Evolutionary conservation across 176 grass and related monocot species (phyloP).

Genomic region (Rhynchospora breviuscula): DNA sequence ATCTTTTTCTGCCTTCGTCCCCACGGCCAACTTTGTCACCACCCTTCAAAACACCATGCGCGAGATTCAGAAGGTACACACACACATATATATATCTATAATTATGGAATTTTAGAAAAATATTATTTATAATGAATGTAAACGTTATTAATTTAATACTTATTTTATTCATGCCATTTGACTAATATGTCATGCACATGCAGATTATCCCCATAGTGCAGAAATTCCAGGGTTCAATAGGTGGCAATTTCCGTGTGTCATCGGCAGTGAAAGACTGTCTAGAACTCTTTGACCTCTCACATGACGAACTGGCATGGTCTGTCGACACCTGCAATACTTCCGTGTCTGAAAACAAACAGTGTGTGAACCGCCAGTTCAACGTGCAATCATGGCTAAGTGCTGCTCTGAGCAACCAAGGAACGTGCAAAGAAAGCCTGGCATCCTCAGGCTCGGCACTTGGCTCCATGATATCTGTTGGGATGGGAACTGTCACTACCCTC

Average conservation of each 20-base stretch:
- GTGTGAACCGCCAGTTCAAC: conserved; percentile 36
- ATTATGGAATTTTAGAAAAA: background rate
- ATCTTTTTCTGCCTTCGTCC: background rate
- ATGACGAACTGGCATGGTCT: conserved; percentile 51
- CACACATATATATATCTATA: background rate
- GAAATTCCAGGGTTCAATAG: conserved; percentile 31
- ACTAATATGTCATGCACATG: background rate
- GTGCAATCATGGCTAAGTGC: conserved; percentile 74
- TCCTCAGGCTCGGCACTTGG: conserved; percentile 29
- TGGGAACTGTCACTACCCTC: conserved; percentile 41
- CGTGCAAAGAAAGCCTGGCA: conserved; percentile 66
- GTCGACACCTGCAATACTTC: conserved; percentile 15
- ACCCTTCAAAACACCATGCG: conserved; percentile 40
- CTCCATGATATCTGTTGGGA: conserved; percentile 27
- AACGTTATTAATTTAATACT: background rate
- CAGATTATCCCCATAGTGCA: conserved; percentile 3
- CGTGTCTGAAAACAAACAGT: background rate
- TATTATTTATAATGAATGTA: background rate
- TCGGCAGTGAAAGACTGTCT: conserved; percentile 70
- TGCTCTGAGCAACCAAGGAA: conserved; percentile 71
- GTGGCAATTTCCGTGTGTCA: conserved; percentile 40
- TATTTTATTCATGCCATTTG: background rate
- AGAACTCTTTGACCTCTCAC: conserved; percentile 59
- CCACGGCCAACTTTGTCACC: conserved; percentile 11
- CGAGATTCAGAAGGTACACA: conserved; percentile 34